phyloP scores from a whole-genome alignment of 192 early-diverging fungal species.

The Backusella psychrophila region DNA sequence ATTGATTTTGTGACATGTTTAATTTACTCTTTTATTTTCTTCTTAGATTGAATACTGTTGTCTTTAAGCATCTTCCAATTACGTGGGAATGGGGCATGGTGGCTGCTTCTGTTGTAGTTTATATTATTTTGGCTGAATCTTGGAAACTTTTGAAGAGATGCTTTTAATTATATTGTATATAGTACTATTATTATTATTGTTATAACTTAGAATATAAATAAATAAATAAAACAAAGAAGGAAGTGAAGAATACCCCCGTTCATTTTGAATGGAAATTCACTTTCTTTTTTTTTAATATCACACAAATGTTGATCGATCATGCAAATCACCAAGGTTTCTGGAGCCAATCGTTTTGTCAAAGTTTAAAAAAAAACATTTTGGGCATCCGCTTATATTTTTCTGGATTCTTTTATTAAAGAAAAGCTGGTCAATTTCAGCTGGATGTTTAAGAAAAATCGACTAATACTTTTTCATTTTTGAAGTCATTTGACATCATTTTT shows the following conservation, averaged over 20 bases:
- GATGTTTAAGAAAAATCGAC: too few relatives aligned
- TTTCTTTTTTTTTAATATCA: background rate
- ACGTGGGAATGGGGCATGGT: slow-evolving; percentile 77
- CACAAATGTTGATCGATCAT: background rate
- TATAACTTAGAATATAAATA: background rate
- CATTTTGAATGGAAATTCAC: background rate
- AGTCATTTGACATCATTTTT: slow-evolving; percentile 1
- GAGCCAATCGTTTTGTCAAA: background rate
- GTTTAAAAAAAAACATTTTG: background rate
- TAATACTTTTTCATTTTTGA: background rate
- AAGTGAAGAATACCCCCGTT: slow-evolving; percentile 1
- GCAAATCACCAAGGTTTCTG: background rate
- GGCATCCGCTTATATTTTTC: too few relatives aligned
- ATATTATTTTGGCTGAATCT: slow-evolving; percentile 56
- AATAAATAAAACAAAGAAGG: background rate
- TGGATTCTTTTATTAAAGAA: background rate
- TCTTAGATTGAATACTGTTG: slow-evolving; percentile 46
- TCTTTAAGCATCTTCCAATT: slow-evolving; percentile 64
- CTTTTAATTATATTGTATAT: background rate
- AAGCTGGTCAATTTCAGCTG: background rate
- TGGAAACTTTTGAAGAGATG: slow-evolving; percentile 48
- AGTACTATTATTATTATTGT: background rate
- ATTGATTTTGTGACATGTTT: background rate
- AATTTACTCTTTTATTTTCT: background rate
- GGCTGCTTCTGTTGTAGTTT: slow-evolving; percentile 53